Percentiles rank a stretch among this genome's conserved stretches.
These are phyloP conservation scores for Guyanaporus albipodus DNA, from an alignment of 768 basidiomycete genomes.

Conservation along the genomic window DNA sequence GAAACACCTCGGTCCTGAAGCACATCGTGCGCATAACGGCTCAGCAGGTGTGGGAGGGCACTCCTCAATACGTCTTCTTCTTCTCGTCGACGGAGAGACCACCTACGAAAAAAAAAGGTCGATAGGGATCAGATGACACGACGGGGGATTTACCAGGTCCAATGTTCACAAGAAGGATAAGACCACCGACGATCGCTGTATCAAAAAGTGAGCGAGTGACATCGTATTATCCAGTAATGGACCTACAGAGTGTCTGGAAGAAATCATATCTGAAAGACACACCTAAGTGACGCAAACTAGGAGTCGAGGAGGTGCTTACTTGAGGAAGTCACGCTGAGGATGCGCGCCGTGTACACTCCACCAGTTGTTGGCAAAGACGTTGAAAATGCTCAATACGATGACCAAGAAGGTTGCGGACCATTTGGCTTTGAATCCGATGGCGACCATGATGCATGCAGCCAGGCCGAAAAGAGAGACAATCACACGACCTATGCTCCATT, in stretches of 20 bases:
- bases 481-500: slow-evolving; percentile 83
- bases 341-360: slow-evolving; percentile 92
- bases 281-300: slow-evolving; percentile 19
- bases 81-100: slow-evolving; percentile 98
- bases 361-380: slow-evolving; percentile 98
- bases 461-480: slow-evolving; percentile 89
- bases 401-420: slow-evolving; percentile 98
- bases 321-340: slow-evolving; percentile 96
- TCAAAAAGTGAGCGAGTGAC: slow-evolving; percentile 8
- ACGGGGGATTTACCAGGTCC: slow-evolving; percentile 66
- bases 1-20: slow-evolving; percentile 7
- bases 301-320: slow-evolving; percentile 48
- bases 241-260: slow-evolving; percentile 87
- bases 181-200: slow-evolving; percentile 89
- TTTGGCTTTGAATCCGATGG: slow-evolving; percentile 98
- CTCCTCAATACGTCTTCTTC: slow-evolving; percentile 85
- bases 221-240: neutral
- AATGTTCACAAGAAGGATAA: slow-evolving; percentile 97
- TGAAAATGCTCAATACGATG: slow-evolving; percentile 87
- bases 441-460: slow-evolving; percentile 92
- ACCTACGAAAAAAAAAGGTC: slow-evolving; percentile 42
- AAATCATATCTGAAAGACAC: slow-evolving; percentile 79
- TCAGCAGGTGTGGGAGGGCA: neutral
- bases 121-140: neutral
- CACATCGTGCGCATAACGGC: neutral